These are phyloP conservation scores for Umbelopsis isabellina DNA, from an alignment of 192 early-diverging fungal species.

Conservation along the genomic window DNA sequence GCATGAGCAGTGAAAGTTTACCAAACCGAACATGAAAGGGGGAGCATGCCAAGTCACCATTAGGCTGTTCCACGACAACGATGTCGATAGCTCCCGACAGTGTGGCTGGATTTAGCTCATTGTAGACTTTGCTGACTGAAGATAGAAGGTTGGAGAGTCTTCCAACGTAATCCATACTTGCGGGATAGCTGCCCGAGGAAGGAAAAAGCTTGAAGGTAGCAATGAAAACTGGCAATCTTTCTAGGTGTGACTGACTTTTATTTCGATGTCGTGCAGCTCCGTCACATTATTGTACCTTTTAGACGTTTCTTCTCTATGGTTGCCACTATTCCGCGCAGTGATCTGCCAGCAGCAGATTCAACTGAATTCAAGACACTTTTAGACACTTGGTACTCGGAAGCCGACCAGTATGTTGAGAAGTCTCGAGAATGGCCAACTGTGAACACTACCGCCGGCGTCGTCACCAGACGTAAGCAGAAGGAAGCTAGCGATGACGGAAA, in stretches of 20 bases:
- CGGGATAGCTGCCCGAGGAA: conserved; percentile 13
- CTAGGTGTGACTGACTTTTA: too few relatives aligned
- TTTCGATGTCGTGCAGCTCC: not conserved
- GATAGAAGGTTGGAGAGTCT: conserved; percentile 65
- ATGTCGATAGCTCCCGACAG: conserved; percentile 98
- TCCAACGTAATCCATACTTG: conserved; percentile 63
- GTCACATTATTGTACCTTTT: too few relatives aligned
- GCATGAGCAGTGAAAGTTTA: conserved; percentile 88
- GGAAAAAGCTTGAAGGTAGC: not conserved
- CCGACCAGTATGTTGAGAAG: not conserved
- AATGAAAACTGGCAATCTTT: not conserved
- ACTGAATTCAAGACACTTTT: not conserved
- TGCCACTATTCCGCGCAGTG: not conserved
- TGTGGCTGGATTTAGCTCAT: conserved; percentile 95
- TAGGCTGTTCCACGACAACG: conserved; percentile 84
- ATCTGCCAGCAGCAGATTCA: not conserved
- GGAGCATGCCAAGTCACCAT: conserved; percentile 86
- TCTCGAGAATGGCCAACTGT: not conserved
- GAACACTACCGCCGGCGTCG: not conserved
- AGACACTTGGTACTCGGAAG: not conserved
- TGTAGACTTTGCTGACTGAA: conserved; percentile 89
- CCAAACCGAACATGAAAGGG: conserved; percentile 99
- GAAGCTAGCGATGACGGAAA: conserved; percentile 10
- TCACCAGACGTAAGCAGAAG: conserved; percentile 7
- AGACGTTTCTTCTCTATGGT: not conserved